phyloP scores from a whole-genome alignment of 148 eudicot genomes.

The Silene conica region DNA sequence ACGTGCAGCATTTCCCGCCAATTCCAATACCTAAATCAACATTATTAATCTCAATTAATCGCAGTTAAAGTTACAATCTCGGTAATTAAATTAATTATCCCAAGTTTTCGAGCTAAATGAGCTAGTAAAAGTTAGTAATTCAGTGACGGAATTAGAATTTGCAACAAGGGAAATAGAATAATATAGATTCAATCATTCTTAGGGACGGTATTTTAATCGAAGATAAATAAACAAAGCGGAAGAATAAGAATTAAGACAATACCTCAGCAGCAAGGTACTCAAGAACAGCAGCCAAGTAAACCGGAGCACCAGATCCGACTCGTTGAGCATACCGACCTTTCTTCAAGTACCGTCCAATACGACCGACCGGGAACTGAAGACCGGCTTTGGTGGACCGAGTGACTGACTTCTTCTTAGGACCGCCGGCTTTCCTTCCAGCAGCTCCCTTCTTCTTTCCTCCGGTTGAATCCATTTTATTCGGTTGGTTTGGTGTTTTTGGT shows the following conservation, averaged over 20 bases:
- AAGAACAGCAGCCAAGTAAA: conserved; percentile 30
- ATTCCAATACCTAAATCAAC: conserved; percentile 11
- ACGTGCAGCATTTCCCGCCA: conserved; percentile 17
- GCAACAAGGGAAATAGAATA: too few species aligned
- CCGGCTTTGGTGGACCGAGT: conserved; percentile 22
- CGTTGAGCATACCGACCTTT: conserved; percentile 30
- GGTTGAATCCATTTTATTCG: conserved; percentile 14
- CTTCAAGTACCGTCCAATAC: conserved; percentile 27
- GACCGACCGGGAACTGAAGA: conserved; percentile 24
- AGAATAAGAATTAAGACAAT: too few species aligned
- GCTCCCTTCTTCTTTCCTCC: conserved; percentile 27
- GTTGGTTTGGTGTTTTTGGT: background rate
- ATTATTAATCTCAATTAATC: too few species aligned
- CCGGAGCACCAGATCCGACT: conserved; percentile 30
- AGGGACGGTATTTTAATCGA: too few species aligned
- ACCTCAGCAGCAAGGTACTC: conserved; percentile 29
- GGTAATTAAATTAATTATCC: too few species aligned
- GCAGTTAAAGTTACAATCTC: too few species aligned
- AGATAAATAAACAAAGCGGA: too few species aligned
- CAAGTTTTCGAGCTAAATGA: too few species aligned
- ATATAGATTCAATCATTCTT: too few species aligned
- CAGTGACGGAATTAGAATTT: too few species aligned
- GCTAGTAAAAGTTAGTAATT: too few species aligned
- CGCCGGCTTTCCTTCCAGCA: conserved; percentile 27
- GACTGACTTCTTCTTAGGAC: conserved; percentile 29